phyloP scores from a whole-genome alignment of 768 basidiomycete species.

The Postia placenta region DNA sequence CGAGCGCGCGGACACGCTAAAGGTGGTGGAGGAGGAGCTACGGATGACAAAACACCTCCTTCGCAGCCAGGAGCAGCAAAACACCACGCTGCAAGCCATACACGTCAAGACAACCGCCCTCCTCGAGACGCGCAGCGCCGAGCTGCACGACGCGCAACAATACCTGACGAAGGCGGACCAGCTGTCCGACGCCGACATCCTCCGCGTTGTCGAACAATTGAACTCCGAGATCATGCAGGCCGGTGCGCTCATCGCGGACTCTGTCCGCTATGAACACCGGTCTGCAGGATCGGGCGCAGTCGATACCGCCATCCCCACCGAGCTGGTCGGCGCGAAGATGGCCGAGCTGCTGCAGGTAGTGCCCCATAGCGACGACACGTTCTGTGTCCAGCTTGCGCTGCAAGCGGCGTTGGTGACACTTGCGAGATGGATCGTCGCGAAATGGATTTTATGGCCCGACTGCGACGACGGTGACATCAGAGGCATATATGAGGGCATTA shows the following conservation, averaged over 20 bases:
- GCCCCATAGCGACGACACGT: neutral
- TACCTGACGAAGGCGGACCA: slow-evolving; percentile 40
- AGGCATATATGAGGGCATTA: neutral
- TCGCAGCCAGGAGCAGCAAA: slow-evolving; percentile 3
- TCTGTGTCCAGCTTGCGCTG: slow-evolving; percentile 9
- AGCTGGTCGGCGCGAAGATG: neutral
- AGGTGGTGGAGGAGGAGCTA: slow-evolving; percentile 8
- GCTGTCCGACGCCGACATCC: slow-evolving; percentile 41
- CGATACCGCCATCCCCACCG: neutral
- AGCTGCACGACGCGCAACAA: slow-evolving; percentile 40
- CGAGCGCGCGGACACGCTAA: slow-evolving; percentile 5
- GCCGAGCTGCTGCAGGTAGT: neutral
- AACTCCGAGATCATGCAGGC: slow-evolving; percentile 46
- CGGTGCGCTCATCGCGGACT: slow-evolving; percentile 42
- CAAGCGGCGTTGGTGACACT: slow-evolving; percentile 3
- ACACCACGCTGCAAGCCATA: neutral
- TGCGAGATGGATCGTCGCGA: neutral
- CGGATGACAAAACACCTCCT: slow-evolving; percentile 8
- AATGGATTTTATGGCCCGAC: neutral
- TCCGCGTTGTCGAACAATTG: slow-evolving; percentile 37
- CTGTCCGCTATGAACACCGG: slow-evolving; percentile 23
- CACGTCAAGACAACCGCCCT: neutral
- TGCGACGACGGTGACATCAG: neutral
- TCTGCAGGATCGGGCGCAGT: neutral
- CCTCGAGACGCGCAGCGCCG: slow-evolving; percentile 33